These are phyloP conservation scores for maize (Zea mays) DNA, from an alignment of 176 grass and related monocot genomes.

Conservation along the genomic window Zm-B73-REFERENCE-NAM-5.0 NC_050101.1:155268501-155269000, in stretches of 20 bases:
- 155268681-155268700: neutral
- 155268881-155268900: neutral
- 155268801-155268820: slow-evolving; percentile 2
- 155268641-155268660: neutral
- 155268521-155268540: neutral
- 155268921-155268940: slow-evolving; percentile 10
- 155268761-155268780: neutral
- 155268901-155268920: slow-evolving; percentile 29
- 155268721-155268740: slow-evolving; percentile 6
- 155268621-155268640: neutral
- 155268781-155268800: neutral
- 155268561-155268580: neutral
- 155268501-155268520: neutral
- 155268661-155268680: neutral
- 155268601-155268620: neutral
- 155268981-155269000: neutral
- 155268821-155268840: slow-evolving; percentile 29
- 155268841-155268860: slow-evolving; percentile 2
- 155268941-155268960: neutral
- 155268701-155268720: neutral
- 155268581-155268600: neutral
- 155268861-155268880: slow-evolving; percentile 5
- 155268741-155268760: neutral
- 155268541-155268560: neutral
- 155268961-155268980: neutral